Conservation (phyloP, 192 early-diverging fungal genomes). For the Gamsiella multidivaricata region DNA sequence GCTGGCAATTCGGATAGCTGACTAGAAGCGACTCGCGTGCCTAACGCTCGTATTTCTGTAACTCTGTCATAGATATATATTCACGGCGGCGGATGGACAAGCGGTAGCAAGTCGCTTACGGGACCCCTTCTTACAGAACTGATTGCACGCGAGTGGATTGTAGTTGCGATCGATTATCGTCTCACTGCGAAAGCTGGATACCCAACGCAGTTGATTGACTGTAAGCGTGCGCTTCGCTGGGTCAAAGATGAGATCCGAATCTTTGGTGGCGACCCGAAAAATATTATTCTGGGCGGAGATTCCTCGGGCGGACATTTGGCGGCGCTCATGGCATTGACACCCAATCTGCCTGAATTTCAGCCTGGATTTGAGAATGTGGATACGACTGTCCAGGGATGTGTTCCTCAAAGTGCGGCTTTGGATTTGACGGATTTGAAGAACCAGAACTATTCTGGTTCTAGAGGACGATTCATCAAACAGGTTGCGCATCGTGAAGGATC, state of each 20-base stretch:
- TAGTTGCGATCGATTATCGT: slow-evolving; percentile 70
- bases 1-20: not conserved
- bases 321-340: slow-evolving; percentile 63
- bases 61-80: slow-evolving; percentile 59
- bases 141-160: slow-evolving; percentile 59
- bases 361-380: slow-evolving; percentile 69
- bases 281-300: slow-evolving; percentile 65
- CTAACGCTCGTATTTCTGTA: not conserved
- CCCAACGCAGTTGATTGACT: slow-evolving; percentile 70
- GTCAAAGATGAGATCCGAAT: slow-evolving; percentile 63
- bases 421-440: slow-evolving; percentile 58
- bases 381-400: slow-evolving; percentile 66
- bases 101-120: slow-evolving; percentile 63
- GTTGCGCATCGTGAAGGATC: slow-evolving; percentile 44
- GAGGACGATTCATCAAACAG: slow-evolving; percentile 56
- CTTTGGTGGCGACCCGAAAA: slow-evolving; percentile 73
- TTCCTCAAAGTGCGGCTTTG: slow-evolving; percentile 58
- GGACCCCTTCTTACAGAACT: slow-evolving; percentile 49
- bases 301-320: slow-evolving; percentile 70
- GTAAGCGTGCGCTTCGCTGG: slow-evolving; percentile 80
- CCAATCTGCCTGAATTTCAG: slow-evolving; percentile 58
- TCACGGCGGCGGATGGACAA: slow-evolving; percentile 73
- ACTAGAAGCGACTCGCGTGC: too few species aligned
- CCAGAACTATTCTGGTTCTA: slow-evolving; percentile 45
- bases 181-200: slow-evolving; percentile 60